A percentile compares a stretch with the other conserved stretches of the same genome.
These are phyloP conservation scores for Westerdykella ornata DNA, from an alignment of 2,329 filamentous ascomycete species.

Conservation along the genomic window DNA sequence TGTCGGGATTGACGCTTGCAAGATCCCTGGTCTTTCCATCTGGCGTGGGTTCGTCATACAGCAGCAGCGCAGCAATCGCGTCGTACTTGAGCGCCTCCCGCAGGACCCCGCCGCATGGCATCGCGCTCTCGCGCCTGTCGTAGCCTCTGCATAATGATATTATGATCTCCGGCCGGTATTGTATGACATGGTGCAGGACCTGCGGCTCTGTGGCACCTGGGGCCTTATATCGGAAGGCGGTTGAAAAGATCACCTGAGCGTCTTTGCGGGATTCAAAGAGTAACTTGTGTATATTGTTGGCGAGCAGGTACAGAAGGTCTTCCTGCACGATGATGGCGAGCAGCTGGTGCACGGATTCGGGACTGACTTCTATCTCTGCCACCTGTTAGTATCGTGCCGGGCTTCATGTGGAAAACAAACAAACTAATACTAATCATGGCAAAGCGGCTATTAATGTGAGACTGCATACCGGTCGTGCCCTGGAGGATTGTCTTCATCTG, in stretches of 20 bases:
- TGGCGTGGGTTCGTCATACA: constrained; percentile 79
- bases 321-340: constrained; percentile 81
- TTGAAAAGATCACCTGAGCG: constrained; percentile 90
- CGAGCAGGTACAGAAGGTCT: constrained; percentile 78
- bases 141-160: constrained; percentile 86
- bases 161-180: constrained; percentile 78
- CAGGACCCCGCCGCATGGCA: constrained; percentile 81
- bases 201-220: constrained; percentile 67
- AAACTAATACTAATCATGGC: background rate
- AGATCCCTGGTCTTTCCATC: constrained; percentile 70
- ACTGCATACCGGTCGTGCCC: constrained; percentile 70
- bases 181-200: constrained; percentile 81
- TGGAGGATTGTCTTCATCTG: constrained; percentile 93
- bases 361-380: constrained; percentile 74
- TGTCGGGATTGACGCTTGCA: constrained; percentile 67
- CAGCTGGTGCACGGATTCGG: constrained; percentile 81
- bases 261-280: constrained; percentile 97
- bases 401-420: no score
- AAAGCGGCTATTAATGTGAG: constrained; percentile 1
- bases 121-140: constrained; percentile 82
- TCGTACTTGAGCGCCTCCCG: constrained; percentile 88
- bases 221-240: constrained; percentile 83
- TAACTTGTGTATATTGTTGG: constrained; percentile 72
- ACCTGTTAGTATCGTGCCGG: constrained; percentile 10
- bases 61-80: constrained; percentile 78